These are phyloP conservation scores for Drechslerella coelobrocha DNA, from an alignment of 2,329 filamentous ascomycete species.

Conservation along the genomic window DNA sequence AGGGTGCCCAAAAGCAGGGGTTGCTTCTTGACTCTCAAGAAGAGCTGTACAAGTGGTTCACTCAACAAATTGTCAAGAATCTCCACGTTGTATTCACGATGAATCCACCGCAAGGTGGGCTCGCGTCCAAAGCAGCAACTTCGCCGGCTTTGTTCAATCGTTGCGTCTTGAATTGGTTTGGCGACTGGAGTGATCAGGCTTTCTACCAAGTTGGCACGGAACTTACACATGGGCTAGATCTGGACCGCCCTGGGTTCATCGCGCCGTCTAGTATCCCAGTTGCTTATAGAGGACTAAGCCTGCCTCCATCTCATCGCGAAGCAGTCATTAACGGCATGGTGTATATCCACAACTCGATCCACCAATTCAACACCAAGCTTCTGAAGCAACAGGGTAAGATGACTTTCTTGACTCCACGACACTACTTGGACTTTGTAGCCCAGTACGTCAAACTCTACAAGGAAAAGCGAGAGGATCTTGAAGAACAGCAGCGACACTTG, in stretches of 20 bases:
- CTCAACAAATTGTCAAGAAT: conserved; percentile 98
- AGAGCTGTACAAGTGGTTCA: conserved; percentile 99
- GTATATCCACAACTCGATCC: conserved; percentile 94
- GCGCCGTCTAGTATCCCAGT: conserved; percentile 92
- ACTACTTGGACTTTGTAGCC: conserved; percentile 97
- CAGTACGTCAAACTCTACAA: conserved; percentile 98
- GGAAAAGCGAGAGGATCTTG: conserved; percentile 96
- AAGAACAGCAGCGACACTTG: conserved; percentile 97
- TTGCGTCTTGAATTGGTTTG: conserved; percentile 99
- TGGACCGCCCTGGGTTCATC: conserved; percentile 83
- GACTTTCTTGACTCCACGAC: conserved; percentile 91
- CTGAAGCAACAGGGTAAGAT: conserved; percentile 89
- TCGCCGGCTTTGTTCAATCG: conserved; percentile 98
- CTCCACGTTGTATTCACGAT: conserved; percentile 99
- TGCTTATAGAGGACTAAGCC: conserved; percentile 80
- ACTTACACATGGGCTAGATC: conserved; percentile 92
- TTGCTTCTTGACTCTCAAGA: conserved; percentile 95
- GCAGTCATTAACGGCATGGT: conserved; percentile 98
- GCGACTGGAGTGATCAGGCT: conserved; percentile 99
- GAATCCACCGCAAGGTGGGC: conserved; percentile 95
- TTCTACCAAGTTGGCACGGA: conserved; percentile 97
- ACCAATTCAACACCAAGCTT: conserved; percentile 84
- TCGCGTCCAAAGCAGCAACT: conserved; percentile 95
- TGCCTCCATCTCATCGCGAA: conserved; percentile 89
- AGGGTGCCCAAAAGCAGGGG: conserved; percentile 94